Base-by-base conservation (phyloP, 2,329 filamentous ascomycete species). In the Clonostachys solani region DNA sequence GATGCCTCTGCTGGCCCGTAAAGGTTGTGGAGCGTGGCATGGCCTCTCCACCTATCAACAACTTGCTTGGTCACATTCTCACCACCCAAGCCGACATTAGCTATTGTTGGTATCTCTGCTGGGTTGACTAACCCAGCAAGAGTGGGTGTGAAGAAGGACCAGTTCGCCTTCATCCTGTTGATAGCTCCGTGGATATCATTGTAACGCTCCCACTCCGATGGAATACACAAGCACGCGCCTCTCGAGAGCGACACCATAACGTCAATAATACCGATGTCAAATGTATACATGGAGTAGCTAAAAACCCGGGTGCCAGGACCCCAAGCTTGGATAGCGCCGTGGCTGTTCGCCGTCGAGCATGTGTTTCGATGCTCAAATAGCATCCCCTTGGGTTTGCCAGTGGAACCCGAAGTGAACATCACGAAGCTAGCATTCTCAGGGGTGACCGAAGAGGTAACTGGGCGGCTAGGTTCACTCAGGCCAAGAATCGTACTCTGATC, bases 1-100 rank as follows among this genome's bases (percentile, higher is more conserved):
- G 63, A 62, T 40, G 60, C 60, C 55, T 73, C 71, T 7, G 68
- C 66, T 15, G 70, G 69, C 1, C 71, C 70, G 49, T 71, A 74
- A 2, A 59, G 64, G 55, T 71, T 69, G 46, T 67, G 50, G 36
- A 70, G 54, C 48, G 59, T 58, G 17, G 67, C 57, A 52, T 56
- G 62, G 40, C 53, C 33, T 7, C 18, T 46, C 50, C 50, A 52
- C 15, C 36, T 43, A 6, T 50, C 42, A 4, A 49, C 35, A 9
- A 49, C 44, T 15, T 51, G 42, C 19, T 42, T 40, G 19, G 35
- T 45, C 12, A 47, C 15, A 19, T 42, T 45, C 36, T 52, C 50
- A 15, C 50, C 50, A 18, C 44, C 49, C 3, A 52, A 13, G 41
- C 45, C 40, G 9, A 51, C 23, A 12, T 42, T 36, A 5, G 44